Evolutionary conservation across 2,329 filamentous ascomycete genomes (phyloP).

Genomic region (Pseudocercospora eumusae): DNA sequence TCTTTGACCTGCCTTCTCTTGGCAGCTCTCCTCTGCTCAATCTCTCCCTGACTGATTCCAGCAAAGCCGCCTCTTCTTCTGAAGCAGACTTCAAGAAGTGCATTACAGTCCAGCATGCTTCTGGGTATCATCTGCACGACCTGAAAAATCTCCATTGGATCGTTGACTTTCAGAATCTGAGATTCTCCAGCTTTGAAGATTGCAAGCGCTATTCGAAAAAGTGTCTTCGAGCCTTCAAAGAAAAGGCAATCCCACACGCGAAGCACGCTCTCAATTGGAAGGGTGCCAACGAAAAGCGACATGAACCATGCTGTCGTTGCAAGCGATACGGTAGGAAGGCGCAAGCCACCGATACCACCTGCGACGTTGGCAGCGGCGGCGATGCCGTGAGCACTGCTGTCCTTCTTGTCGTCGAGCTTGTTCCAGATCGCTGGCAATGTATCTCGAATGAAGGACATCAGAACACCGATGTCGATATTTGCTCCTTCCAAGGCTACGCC

Average conservation of each 20-base stretch:
- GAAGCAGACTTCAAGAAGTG: constrained; percentile 79
- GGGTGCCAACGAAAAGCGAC: constrained; percentile 90
- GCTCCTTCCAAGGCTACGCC: constrained; percentile 86
- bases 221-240: constrained; percentile 89
- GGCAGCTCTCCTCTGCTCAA: constrained; percentile 74
- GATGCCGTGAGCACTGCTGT: constrained; percentile 34
- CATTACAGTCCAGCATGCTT: constrained; percentile 77
- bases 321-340: constrained; percentile 84
- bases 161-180: constrained; percentile 75
- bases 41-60: constrained; percentile 76
- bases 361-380: constrained; percentile 45
- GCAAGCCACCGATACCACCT: constrained; percentile 45
- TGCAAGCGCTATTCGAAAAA: constrained; percentile 86
- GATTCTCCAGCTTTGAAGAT: constrained; percentile 86
- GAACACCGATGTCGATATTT: constrained; percentile 88
- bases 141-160: constrained; percentile 95
- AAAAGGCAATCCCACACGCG: constrained; percentile 96
- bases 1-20: constrained; percentile 45
- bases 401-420: constrained; percentile 79
- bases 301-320: constrained; percentile 98
- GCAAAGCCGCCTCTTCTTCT: constrained; percentile 68
- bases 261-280: constrained; percentile 87
- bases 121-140: constrained; percentile 86
- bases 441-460: constrained; percentile 84
- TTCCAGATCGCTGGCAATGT: constrained; percentile 80